These are phyloP conservation scores for Amylocystis lapponica DNA, from an alignment of 768 basidiomycete genomes.

Conservation along the genomic window DNA sequence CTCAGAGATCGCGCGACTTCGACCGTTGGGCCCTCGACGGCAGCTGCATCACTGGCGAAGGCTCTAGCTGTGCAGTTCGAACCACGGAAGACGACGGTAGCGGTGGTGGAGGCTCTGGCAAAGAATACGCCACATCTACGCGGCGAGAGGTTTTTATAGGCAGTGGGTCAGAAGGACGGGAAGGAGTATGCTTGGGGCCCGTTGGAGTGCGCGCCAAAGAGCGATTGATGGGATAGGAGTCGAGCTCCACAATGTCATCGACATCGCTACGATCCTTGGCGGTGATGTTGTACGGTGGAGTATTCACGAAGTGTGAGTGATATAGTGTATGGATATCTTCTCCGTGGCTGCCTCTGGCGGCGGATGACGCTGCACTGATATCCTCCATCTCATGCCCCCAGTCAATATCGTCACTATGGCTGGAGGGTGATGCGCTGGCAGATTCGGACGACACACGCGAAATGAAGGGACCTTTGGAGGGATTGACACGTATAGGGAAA, in stretches of 20 bases:
- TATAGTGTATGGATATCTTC: too few relatives aligned
- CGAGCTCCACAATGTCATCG: too few relatives aligned
- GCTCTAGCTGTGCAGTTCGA: constrained; percentile 25
- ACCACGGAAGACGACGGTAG: constrained; percentile 1
- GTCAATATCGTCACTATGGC: constrained; percentile 20
- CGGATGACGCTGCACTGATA: constrained; percentile 6
- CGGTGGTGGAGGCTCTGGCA: too few relatives aligned
- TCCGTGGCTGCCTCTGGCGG: too few relatives aligned
- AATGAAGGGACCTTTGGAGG: constrained; percentile 3
- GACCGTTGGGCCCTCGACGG: constrained; percentile 3
- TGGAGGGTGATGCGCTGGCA: constrained; percentile 15
- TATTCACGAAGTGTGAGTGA: too few relatives aligned
- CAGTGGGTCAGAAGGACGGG: too few relatives aligned
- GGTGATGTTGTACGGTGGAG: too few relatives aligned
- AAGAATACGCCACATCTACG: too few relatives aligned
- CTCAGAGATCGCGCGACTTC: not conserved
- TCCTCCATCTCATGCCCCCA: constrained; percentile 25
- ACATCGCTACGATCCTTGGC: too few relatives aligned
- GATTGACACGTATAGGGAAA: constrained; percentile 5
- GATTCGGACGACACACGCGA: constrained; percentile 23
- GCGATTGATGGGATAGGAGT: not conserved
- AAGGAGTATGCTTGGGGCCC: constrained; percentile 7
- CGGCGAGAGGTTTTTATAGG: too few relatives aligned
- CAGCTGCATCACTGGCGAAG: constrained; percentile 24
- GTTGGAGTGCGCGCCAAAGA: not conserved